Percentiles rank a stretch among this genome's conserved stretches.
Conservation (phyloP, 129 eudicot species). For the Gnaphalium uliginosum region DNA sequence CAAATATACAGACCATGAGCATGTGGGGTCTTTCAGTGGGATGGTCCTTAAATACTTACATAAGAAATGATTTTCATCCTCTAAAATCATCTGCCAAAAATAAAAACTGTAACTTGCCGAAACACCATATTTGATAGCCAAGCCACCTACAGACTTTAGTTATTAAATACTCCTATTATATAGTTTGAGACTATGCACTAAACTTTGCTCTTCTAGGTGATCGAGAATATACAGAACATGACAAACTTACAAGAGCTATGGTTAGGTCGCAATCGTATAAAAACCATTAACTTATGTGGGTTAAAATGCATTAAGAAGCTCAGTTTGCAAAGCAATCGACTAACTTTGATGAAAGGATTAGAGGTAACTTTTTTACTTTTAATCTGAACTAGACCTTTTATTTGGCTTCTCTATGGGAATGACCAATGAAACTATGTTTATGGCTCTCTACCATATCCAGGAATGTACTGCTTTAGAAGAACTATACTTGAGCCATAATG, state of each 20-base stretch:
- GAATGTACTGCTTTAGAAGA: conserved; percentile 90
- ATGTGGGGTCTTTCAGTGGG: neutral
- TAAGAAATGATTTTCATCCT: neutral
- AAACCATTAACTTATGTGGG: conserved; percentile 76
- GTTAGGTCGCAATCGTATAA: conserved; percentile 93
- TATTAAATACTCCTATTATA: neutral
- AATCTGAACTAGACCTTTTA: neutral
- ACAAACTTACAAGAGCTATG: conserved; percentile 82
- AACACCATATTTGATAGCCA: neutral
- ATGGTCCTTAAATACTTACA: neutral
- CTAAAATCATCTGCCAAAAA: neutral
- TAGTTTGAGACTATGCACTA: conserved; percentile 3
- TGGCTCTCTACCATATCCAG: conserved; percentile 36
- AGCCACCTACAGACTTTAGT: neutral
- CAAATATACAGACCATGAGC: neutral
- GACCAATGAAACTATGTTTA: neutral
- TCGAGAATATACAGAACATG: conserved; percentile 76
- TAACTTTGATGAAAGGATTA: conserved; percentile 81
- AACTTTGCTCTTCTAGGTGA: conserved; percentile 51
- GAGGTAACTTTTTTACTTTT: conserved; percentile 50
- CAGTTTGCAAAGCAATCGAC: conserved; percentile 95
- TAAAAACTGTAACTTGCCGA: conserved; percentile 1
- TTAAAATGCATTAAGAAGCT: conserved; percentile 86
- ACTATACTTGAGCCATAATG: conserved; percentile 92
- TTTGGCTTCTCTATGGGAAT: neutral